Evolutionary conservation across 495 filamentous ascomycete species (phyloP).

Genomic region (Xylaria palmicola): DNA sequence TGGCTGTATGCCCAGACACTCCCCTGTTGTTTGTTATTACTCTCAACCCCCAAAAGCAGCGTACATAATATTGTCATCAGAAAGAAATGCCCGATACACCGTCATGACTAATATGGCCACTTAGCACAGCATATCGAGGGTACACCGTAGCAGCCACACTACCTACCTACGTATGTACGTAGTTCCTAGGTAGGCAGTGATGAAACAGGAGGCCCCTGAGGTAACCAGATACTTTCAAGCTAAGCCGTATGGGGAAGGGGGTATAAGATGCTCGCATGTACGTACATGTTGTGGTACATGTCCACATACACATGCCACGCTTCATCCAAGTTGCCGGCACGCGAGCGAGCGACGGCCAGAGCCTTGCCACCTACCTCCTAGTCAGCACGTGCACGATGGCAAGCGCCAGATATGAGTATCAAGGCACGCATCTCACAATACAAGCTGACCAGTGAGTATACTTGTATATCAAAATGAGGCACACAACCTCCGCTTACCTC

Average conservation of each 20-base stretch:
- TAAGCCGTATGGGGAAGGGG: neutral
- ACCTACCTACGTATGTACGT: neutral
- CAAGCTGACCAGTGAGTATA: too few species aligned
- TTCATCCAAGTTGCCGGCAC: too few species aligned
- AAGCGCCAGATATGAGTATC: neutral
- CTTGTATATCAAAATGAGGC: too few species aligned
- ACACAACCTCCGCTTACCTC: too few species aligned
- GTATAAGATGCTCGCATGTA: neutral
- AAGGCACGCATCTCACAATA: too few species aligned
- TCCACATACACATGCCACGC: too few species aligned
- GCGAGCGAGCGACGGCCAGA: too few species aligned
- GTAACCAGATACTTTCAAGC: neutral
- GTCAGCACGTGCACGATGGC: slow-evolving; percentile 11
- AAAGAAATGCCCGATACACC: neutral
- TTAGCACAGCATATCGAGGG: neutral
- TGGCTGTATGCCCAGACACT: neutral
- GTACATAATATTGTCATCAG: neutral
- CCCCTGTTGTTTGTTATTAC: neutral
- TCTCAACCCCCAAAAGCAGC: too few species aligned
- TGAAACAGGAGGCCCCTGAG: neutral
- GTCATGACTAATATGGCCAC: neutral
- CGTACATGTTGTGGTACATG: too few species aligned
- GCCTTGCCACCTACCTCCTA: too few species aligned
- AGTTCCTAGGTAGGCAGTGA: neutral
- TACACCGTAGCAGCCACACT: neutral